Evolutionary conservation across 345 rosid genomes (phyloP), one percentile per base, ranked within the genome.

Genomic region (Dipteronia dyeriana): DNA sequence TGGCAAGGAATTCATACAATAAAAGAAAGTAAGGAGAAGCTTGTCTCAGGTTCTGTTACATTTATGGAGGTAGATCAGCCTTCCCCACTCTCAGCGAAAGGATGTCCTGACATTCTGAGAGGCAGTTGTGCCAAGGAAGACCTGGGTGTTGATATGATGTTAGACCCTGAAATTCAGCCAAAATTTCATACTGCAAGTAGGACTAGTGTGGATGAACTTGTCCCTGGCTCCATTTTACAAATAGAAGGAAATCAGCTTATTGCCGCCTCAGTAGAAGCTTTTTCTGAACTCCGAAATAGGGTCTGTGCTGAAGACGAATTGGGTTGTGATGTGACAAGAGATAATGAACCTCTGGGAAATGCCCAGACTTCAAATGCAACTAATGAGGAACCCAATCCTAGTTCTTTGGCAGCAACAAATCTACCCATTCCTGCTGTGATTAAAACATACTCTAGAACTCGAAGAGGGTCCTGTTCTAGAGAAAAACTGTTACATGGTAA

Each of bases 381-480:
- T 66, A 76, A 75, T 54, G 81, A 82, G 75, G 75, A 76, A 74
- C 79, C 75, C 45, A 68, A 76, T 80, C 79, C 81, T 39, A 59
- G 66, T 75, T 67, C 10, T 54, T 31, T 57, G 34, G 39, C 59
- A 6, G 23, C 23, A 47, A 72, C 34, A 74, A n/a, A 63, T 64
- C 81, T 68, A 51, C 66, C 68, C 41, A 25, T 12, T 20, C 63
- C 84, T 60, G 76, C 57, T 26, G 68, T 77, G 11, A 73, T 81
- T 69, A 66, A 69, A 43, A 79, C 49, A 16, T 63, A 66, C 80
- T 80, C 79, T 26, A 71, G 73, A 80, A 67, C 59, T 80, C 83
- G 77, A 68, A 83, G 79, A 66, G 90, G 85, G 61, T 73, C 80
- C 66, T 31, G 49, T 53, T 38, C 79, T 82, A 61, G 63, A 43